Conservation (phyloP, 805 yeast genomes). For the Lipomyces anomalus region DNA sequence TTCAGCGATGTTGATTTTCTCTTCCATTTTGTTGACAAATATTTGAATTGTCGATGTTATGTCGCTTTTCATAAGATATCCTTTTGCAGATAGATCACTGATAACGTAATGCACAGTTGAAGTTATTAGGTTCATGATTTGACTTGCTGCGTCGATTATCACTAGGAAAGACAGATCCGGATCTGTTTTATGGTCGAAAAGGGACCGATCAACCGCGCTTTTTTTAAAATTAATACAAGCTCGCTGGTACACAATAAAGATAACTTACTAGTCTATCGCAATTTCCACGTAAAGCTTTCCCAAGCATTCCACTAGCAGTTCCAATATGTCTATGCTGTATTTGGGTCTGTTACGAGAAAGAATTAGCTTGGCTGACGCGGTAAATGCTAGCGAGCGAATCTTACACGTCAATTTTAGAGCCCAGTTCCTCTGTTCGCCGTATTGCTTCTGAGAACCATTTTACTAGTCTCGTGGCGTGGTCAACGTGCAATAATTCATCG, state of each 20-base stretch:
- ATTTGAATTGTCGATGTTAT: neutral
- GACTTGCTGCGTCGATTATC: neutral
- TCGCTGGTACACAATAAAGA: neutral
- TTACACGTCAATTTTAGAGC: slow-evolving; percentile 18
- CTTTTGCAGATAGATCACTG: neutral
- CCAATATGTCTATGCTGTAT: slow-evolving; percentile 11
- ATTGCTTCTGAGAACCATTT: slow-evolving; percentile 14
- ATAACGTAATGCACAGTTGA: neutral
- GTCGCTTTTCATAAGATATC: neutral
- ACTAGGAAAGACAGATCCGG: neutral
- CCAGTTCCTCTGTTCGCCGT: slow-evolving; percentile 9
- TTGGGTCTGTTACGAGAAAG: slow-evolving; percentile 9
- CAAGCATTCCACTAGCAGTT: slow-evolving; percentile 10
- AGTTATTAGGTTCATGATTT: neutral
- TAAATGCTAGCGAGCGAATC: no score
- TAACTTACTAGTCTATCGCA: slow-evolving; percentile 15
- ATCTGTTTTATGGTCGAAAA: neutral
- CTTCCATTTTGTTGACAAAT: neutral
- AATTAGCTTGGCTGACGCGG: neutral
- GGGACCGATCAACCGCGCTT: neutral
- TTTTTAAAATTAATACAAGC: neutral
- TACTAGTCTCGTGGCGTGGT: slow-evolving; percentile 11
- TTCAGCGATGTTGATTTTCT: neutral
- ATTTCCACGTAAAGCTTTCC: slow-evolving; percentile 15
- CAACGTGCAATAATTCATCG: slow-evolving; percentile 6